These are phyloP conservation scores for Mycena belliarum DNA, from an alignment of 768 basidiomycete species.

Conservation along the genomic window DNA sequence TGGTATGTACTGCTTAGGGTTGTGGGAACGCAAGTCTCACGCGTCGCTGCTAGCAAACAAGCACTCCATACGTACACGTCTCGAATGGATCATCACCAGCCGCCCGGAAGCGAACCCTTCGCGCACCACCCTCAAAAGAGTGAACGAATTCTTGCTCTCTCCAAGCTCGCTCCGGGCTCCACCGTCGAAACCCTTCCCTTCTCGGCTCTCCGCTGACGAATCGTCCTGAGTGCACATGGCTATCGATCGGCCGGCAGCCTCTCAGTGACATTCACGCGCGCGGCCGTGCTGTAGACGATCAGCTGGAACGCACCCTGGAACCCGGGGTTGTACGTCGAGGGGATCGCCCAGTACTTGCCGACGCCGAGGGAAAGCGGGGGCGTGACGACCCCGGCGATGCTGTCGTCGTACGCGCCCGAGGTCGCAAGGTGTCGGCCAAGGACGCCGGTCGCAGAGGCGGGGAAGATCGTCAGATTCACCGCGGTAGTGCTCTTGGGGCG, in stretches of 20 bases:
- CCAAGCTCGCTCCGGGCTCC: conserved; percentile 19
- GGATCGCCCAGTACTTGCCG: conserved; percentile 73
- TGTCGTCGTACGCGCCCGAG: conserved; percentile 81
- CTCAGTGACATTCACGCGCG: conserved; percentile 18
- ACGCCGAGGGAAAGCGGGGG: conserved; percentile 49
- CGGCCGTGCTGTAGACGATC: conserved; percentile 55
- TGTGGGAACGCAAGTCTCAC: neutral
- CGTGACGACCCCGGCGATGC: conserved; percentile 69
- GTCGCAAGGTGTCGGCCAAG: conserved; percentile 54
- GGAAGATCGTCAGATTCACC: conserved; percentile 64
- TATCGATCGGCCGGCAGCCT: neutral
- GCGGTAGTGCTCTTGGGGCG: conserved; percentile 44
- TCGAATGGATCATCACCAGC: conserved; percentile 86
- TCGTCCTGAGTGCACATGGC: neutral
- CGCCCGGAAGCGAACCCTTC: conserved; percentile 81
- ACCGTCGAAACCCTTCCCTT: conserved; percentile 10
- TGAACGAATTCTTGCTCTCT: conserved; percentile 74
- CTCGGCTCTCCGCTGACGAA: neutral
- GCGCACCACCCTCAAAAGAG: conserved; percentile 73
- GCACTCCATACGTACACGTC: conserved; percentile 61
- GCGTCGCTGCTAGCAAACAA: conserved; percentile 47
- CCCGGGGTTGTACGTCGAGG: conserved; percentile 71
- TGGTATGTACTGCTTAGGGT: neutral
- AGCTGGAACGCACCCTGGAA: conserved; percentile 58
- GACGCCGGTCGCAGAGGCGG: conserved; percentile 29